Conservation (phyloP, 2,329 filamentous ascomycete species). For the Penicillium frequentans region DNA sequence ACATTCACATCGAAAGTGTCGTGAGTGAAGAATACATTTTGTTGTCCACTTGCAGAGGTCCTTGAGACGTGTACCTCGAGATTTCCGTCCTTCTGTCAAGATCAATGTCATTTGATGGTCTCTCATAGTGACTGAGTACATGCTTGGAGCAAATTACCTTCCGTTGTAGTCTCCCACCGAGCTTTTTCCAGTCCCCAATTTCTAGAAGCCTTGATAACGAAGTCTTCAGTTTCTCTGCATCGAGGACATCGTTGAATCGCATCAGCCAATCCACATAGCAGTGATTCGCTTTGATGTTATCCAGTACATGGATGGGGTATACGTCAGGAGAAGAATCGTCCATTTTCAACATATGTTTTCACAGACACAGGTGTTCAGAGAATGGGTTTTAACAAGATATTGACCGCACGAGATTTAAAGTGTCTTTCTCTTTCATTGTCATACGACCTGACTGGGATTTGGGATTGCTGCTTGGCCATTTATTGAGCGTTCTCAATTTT, state of each 20-base stretch:
- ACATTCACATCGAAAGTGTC: conserved; percentile 6
- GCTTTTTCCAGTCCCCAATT: conserved; percentile 48
- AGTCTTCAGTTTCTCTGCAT: conserved; percentile 39
- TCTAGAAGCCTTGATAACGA: conserved; percentile 42
- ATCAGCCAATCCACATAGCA: conserved; percentile 29
- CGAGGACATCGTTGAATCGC: conserved; percentile 50
- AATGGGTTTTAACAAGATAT: no score
- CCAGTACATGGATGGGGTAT: conserved; percentile 15
- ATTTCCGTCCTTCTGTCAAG: neutral
- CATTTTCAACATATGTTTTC: neutral
- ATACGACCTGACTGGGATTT: neutral
- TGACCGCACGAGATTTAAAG: neutral
- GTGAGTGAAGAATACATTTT: conserved; percentile 13
- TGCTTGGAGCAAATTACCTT: conserved; percentile 31
- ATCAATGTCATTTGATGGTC: neutral
- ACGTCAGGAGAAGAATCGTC: neutral
- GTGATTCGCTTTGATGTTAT: conserved; percentile 12
- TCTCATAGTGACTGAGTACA: neutral
- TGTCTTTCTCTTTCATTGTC: neutral
- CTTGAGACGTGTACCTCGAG: conserved; percentile 5
- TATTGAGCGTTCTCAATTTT: neutral
- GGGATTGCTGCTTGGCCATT: neutral
- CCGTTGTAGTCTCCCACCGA: conserved; percentile 47
- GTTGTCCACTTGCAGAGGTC: neutral
- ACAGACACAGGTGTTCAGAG: no score